Evolutionary conservation across 306 rosid genomes (phyloP).

Genomic region (Dalbergia cultrata): DNA sequence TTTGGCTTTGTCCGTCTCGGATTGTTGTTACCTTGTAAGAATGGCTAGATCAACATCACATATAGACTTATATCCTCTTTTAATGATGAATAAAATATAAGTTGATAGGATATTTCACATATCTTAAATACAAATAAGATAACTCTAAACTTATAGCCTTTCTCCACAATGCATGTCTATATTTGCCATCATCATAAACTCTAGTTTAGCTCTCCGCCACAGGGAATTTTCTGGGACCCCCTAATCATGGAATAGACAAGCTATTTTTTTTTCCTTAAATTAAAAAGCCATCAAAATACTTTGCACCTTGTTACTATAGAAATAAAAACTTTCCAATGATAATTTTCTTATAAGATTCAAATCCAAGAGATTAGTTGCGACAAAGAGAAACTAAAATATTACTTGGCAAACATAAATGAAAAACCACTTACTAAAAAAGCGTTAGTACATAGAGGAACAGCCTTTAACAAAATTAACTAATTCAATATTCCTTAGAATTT

Average conservation of each 20-base stretch:
- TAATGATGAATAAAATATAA: too few relatives aligned
- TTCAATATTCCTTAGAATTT: background rate
- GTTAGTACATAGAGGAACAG: background rate
- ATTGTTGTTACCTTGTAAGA: constrained; percentile 26
- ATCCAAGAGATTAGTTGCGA: background rate
- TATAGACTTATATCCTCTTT: too few relatives aligned
- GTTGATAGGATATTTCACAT: too few relatives aligned
- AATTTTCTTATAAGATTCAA: background rate
- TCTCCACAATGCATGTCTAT: background rate
- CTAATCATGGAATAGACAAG: too few relatives aligned
- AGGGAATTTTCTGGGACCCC: too few relatives aligned
- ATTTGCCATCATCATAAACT: background rate
- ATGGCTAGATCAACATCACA: background rate
- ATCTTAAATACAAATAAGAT: too few relatives aligned
- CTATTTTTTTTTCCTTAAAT: too few relatives aligned
- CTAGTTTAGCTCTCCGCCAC: too few relatives aligned
- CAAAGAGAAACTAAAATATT: background rate
- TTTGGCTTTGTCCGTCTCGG: constrained; percentile 33
- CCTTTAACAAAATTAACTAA: background rate
- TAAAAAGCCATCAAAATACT: too few relatives aligned
- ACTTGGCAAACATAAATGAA: background rate
- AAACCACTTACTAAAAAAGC: too few relatives aligned
- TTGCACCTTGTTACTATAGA: too few relatives aligned
- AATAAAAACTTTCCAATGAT: too few relatives aligned
- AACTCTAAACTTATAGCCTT: background rate